Base-by-base conservation (phyloP, 176 grass and related monocot genomes). In the Cenchrus americanus region DNA sequence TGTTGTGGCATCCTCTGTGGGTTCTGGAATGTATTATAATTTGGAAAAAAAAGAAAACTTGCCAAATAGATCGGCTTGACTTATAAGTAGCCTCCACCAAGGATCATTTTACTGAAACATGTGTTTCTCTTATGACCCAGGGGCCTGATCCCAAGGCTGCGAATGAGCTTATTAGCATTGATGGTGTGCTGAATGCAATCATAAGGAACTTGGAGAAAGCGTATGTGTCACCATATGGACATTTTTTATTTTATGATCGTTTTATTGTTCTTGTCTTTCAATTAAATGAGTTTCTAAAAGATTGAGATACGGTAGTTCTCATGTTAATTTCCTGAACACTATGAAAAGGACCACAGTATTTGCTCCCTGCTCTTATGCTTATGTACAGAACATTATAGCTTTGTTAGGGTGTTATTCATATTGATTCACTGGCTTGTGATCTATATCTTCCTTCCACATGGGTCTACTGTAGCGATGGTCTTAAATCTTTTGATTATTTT, bases 141-240 rank as follows among this genome's bases (percentile, higher is more conserved):
- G 96, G 96, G 43, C 96, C 93, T 85, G 89, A 96, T 87, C 58
- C 96, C 8, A 96, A 84, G 86, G 93, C 87, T 78, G 91, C 71
- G 8, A 90, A 88, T 85, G 89, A 95, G 65, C 84, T 99, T 65
- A 87, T 96, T 87, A 88, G 44, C 52, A 87, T 94, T 40, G 91
- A 99, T 12, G 93, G 87, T 12, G 70, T 92, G 78, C 82, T 93
- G 30, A 89, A 92, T 84, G 57, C 91, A 55, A 92, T 96, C 58
- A 70, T 71, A 71, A 43, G 71, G 47, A 87, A 96, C 83, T 76
- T 99, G 53, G 88, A 88, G 52, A 96, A 91, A 22, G 84, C 65
- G 96, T 99, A 99, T 50, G 90, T 95, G 79, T 88, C n/a, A 80
- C 79, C 80, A 62, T 22, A 83, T 81, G 42, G 82, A 49, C 51